A percentile compares a stretch with the other conserved stretches of the same genome.
phyloP scores from a whole-genome alignment of 2,329 filamentous ascomycete species.

The Diaporthe humulicola region DNA sequence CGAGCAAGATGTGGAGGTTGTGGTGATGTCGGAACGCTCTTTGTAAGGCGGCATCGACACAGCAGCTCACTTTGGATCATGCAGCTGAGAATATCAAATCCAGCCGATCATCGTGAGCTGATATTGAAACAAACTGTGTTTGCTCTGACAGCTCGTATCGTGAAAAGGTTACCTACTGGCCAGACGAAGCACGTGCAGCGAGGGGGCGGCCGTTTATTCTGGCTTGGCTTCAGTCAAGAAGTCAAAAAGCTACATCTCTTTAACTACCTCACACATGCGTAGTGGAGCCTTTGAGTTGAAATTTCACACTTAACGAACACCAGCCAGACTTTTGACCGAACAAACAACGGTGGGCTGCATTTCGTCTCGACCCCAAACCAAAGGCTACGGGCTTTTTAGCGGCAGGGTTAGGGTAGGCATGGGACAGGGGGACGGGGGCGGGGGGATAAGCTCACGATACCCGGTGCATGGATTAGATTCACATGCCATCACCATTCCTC shows the following conservation, averaged over 20 bases:
- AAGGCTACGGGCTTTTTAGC: not conserved
- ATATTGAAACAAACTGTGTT: not conserved
- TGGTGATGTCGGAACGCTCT: not conserved
- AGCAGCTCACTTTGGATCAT: no score
- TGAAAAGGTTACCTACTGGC: not conserved
- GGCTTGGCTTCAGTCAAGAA: not conserved
- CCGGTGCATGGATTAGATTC: not conserved
- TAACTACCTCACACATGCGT: no score
- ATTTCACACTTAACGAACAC: not conserved
- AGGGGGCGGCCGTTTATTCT: not conserved
- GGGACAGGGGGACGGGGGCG: not conserved
- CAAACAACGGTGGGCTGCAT: not conserved
- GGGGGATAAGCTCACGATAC: not conserved
- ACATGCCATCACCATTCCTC: not conserved
- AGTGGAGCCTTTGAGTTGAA: no score
- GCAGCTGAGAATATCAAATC: not conserved
- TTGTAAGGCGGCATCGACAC: not conserved
- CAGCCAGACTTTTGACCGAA: not conserved
- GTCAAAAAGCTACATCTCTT: not conserved
- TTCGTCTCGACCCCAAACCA: not conserved
- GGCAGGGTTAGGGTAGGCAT: not conserved
- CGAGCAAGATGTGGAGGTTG: not conserved
- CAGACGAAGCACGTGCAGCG: not conserved
- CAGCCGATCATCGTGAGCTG: not conserved
- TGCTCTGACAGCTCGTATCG: not conserved